Evolutionary conservation across 2,329 filamentous ascomycete genomes (phyloP), one percentile per base, ranked within the genome.

Genomic region (Penicillium sp.): DNA sequence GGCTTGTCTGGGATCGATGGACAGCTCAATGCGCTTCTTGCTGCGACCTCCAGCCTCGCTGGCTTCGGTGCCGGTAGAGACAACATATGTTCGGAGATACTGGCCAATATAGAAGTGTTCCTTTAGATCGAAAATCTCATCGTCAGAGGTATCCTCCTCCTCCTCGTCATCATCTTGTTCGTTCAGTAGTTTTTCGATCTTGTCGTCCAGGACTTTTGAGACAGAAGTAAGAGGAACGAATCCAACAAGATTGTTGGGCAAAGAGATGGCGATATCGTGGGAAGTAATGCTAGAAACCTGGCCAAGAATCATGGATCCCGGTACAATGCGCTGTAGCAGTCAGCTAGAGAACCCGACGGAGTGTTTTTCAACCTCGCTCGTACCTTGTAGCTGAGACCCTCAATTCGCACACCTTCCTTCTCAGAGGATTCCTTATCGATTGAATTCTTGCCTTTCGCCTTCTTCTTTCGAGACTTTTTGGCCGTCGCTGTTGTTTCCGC

Each of bases 171-270:
- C 80, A 25, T 83, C 80, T 65, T 85, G 84, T 37, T 88, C 85
- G 39, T 86, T 86, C 41, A 89, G 75, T 41, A 88, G 73, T 49
- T 80, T 81, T 73, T 96, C 88, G 41, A 99, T 85, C 64, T 87
- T 88, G 63, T 88, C 80, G 34, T 90, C 96, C 63, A 98, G 81
- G 65, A 86, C 81, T 60, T 91, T 86, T 2, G 95, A 99, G 53
- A 99, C 85, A n/a, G 91, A 86, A n/a, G 93, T 96, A 66, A 98
- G 87, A 20, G 95, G 89, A 6, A 96, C 89, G 75, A 92, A 95
- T 50, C 95, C 96, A 50, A 86, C 88, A 35, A 99, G 85, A 74
- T 96, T 98, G 78, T 99, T 99, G 15, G 95, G 93, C 11, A 99
- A 82, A 20, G 92, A 87, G 55, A 99, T 81, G 49, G 89, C 86